Base-by-base conservation (phyloP, 192 early-diverging fungal species). In the Spinellus fusiger region DNA sequence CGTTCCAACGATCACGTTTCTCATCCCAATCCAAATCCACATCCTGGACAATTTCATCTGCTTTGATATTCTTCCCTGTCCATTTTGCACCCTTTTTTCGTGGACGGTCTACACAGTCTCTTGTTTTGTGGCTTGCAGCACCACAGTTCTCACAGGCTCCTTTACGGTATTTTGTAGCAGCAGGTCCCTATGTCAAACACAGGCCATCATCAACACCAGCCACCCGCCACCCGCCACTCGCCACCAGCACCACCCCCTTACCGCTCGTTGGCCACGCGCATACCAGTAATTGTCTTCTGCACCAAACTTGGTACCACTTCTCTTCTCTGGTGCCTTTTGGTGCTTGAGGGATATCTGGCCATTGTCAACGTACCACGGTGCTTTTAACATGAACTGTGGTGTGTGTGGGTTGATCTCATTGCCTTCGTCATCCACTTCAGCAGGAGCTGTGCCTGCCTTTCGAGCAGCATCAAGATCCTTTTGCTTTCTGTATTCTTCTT, bases 61-160 rank as follows among this genome's bases (percentile, higher is more conserved):
- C 79, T 67, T 75, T 66, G 54, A 95, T 86, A 55, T 91, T 81
- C 63, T 85, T 77, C 52, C 87, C 87, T 3, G 88, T 91, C 86
- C 86, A 95, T 73, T 85, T 88, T 0, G 97, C 97, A n/a, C 90
- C 90, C 37, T 78, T 83, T 62, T 88, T 91, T 40, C 94, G 75
- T 47, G 94, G 94, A 47, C 96, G 76, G 52, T 99, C 97, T 48
- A 98, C 75, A 68, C 97, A 99, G 37, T 96, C 93, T 53, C 81
- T 88, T 16, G 94, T 89, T 60, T 92, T 94, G 71, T 99, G 97
- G 27, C 92, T 85, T 77, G 86, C 77, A n/a, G 94, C 94, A 16
- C 97, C 97, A 71, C 96, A 99, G 75, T 99, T 99, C 44, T 93
- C 90, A 64, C 97, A 99, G 7, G 94, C 95, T 0, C 96, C 96